These are phyloP conservation scores for Akanthomyces dipterigenus DNA, from an alignment of 2,329 filamentous ascomycete species.

Conservation along the genomic window DNA sequence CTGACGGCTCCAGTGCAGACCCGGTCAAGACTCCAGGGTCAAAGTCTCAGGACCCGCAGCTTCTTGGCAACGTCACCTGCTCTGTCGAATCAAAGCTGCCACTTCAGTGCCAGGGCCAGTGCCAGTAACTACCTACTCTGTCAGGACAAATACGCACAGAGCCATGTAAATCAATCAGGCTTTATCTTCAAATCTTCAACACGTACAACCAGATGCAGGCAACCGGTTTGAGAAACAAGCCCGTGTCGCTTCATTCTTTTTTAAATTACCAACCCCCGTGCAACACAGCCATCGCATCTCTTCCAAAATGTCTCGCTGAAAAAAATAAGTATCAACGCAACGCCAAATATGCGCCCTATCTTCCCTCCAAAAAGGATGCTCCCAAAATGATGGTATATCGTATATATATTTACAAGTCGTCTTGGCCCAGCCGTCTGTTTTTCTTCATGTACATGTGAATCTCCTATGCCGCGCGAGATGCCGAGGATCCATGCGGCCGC, in stretches of 20 bases:
- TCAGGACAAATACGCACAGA: too few relatives aligned
- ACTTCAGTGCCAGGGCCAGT: background rate
- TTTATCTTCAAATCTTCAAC: too few relatives aligned
- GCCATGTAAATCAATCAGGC: too few relatives aligned
- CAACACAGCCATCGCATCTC: too few relatives aligned
- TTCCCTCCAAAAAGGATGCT: background rate
- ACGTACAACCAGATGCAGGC: too few relatives aligned
- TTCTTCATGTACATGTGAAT: constrained; percentile 1
- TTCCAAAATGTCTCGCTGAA: too few relatives aligned
- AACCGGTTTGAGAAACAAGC: too few relatives aligned
- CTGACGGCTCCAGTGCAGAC: background rate
- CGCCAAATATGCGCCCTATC: background rate
- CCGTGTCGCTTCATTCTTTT: too few relatives aligned
- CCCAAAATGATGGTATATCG: background rate
- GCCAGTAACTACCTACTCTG: too few relatives aligned
- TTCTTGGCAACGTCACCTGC: background rate
- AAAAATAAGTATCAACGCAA: background rate
- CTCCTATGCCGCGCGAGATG: background rate
- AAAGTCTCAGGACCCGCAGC: background rate
- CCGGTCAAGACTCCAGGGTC: too few relatives aligned
- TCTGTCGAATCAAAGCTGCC: background rate
- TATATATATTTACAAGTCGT: background rate
- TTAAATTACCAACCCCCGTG: too few relatives aligned
- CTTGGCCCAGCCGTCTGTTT: background rate
- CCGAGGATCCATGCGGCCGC: background rate